Conservation (phyloP, 305 asterid genomes). For the Coffea humblotiana region DNA sequence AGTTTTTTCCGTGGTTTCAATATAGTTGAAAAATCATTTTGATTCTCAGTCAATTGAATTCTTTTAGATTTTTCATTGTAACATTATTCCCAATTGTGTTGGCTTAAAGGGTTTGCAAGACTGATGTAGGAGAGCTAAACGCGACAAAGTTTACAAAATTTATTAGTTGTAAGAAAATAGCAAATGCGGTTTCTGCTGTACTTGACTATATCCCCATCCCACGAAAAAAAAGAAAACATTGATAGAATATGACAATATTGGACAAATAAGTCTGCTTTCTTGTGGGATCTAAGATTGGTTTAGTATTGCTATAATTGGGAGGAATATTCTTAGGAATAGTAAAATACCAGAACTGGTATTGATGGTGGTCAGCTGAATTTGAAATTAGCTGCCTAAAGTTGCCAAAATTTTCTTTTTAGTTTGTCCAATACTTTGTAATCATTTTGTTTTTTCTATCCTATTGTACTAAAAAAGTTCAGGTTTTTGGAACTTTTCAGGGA, state of each 20-base stretch:
- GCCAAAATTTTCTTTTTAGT: background rate
- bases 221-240: background rate
- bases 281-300: background rate
- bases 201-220: no score
- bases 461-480: background rate
- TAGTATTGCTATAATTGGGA: background rate
- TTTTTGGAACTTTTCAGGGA: background rate
- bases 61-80: background rate
- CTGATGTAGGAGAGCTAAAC: background rate
- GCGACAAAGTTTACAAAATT: background rate
- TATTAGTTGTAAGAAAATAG: background rate
- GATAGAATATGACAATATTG: background rate
- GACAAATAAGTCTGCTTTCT: background rate
- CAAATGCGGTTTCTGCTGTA: background rate
- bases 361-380: no score
- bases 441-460: background rate
- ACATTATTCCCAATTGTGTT: background rate
- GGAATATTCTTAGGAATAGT: background rate
- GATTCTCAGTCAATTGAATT: no score
- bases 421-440: background rate
- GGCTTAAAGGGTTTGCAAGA: background rate
- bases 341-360: background rate
- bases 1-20: conserved; percentile 24
- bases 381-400: no score
- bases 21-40: background rate